A percentile compares a stretch with the other conserved stretches of the same genome.
These are phyloP conservation scores for Adansonia rubrostipa DNA, from an alignment of 441 rosid genomes.

Conservation along the genomic window DNA sequence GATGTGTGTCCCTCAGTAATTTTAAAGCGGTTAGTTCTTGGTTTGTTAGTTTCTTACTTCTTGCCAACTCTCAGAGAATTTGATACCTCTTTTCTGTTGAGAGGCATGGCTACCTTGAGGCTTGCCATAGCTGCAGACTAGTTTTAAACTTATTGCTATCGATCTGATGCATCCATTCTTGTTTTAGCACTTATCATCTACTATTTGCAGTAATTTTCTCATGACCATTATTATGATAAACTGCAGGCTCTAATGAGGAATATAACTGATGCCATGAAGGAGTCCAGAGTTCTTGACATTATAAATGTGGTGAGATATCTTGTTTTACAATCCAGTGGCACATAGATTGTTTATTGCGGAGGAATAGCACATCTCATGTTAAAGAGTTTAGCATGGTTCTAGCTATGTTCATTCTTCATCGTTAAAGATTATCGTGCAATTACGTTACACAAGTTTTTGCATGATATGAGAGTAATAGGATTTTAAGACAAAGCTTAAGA, in stretches of 20 bases:
- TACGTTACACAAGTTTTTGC: not conserved
- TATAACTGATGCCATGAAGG: conserved; percentile 63
- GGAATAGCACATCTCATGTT: conserved; percentile 7
- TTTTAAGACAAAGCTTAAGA: not conserved
- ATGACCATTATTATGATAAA: conserved; percentile 19
- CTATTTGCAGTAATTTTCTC: conserved; percentile 15
- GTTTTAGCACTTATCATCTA: not conserved
- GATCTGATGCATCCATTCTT: not conserved
- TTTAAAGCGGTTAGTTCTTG: conserved; percentile 53
- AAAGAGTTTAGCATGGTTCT: not conserved
- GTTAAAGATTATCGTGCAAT: not conserved
- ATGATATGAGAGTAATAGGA: not conserved
- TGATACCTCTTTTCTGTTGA: not conserved
- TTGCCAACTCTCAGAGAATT: not conserved
- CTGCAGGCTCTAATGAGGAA: conserved; percentile 60
- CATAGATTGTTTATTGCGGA: not conserved
- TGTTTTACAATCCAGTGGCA: not conserved
- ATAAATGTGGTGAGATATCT: conserved; percentile 53
- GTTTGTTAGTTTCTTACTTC: conserved; percentile 8
- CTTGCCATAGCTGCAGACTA: not conserved
- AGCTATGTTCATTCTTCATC: not conserved
- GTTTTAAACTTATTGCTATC: not conserved
- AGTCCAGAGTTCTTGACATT: conserved; percentile 58
- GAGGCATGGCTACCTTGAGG: not conserved
- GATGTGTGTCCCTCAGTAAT: conserved; percentile 50